phyloP scores from a whole-genome alignment of 83 land plant species.

The Picea mariana region DNA sequence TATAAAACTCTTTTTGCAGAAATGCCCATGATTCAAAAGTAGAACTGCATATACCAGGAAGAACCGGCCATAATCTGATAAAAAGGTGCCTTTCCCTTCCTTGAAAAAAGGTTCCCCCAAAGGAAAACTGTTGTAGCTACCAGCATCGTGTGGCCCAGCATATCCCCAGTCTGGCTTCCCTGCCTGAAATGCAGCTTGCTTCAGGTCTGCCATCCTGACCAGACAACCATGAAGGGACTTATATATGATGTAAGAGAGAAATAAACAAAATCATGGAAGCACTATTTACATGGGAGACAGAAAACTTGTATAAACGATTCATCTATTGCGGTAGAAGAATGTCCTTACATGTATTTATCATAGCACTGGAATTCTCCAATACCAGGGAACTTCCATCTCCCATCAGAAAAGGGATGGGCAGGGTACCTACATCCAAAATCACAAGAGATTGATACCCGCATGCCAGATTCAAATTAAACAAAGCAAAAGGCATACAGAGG shows the following conservation, averaged over 20 bases:
- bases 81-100: constrained; percentile 27
- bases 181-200: constrained; percentile 28
- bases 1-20: neutral
- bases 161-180: constrained; percentile 50
- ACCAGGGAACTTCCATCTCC: constrained; percentile 55
- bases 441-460: neutral
- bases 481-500: neutral
- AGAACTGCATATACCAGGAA: constrained; percentile 30
- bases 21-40: neutral
- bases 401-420: constrained; percentile 43
- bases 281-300: too few species aligned
- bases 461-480: neutral
- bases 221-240: constrained; percentile 17
- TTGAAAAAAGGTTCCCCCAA: constrained; percentile 37
- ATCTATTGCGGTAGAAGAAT: constrained; percentile 11
- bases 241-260: neutral
- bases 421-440: constrained; percentile 39
- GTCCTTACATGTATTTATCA: constrained; percentile 42
- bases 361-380: constrained; percentile 65
- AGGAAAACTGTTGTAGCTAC: constrained; percentile 41
- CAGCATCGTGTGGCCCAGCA: constrained; percentile 39
- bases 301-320: constrained; percentile 1
- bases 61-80: constrained; percentile 44
- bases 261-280: neutral
- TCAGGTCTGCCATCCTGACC: constrained; percentile 44